These are phyloP conservation scores for Lactarius quietus DNA, from an alignment of 768 basidiomycete genomes.

Conservation along the genomic window DNA sequence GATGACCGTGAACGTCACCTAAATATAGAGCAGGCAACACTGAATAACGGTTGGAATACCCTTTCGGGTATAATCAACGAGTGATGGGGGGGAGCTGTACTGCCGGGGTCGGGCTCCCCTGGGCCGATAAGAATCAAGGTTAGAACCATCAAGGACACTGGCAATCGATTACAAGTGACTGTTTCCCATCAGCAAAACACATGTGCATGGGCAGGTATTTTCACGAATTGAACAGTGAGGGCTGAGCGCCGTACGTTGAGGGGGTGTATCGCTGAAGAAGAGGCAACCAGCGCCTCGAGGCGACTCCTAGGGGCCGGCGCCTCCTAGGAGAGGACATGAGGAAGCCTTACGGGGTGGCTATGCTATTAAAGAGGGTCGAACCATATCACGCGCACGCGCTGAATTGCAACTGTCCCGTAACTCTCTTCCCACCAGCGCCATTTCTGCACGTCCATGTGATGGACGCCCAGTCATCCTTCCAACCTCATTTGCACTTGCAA, in stretches of 20 bases:
- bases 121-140: conserved; percentile 23
- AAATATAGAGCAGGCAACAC: conserved; percentile 9
- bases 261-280: not conserved
- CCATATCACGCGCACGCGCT: conserved; percentile 10
- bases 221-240: not conserved
- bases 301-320: conserved; percentile 16
- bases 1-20: conserved; percentile 1
- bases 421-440: conserved; percentile 16
- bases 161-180: conserved; percentile 1
- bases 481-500: conserved; percentile 24
- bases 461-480: not conserved
- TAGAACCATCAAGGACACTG: conserved; percentile 16
- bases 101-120: not conserved
- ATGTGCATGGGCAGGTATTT: not conserved
- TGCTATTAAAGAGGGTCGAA: conserved; percentile 5
- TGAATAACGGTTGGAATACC: not conserved
- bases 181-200: not conserved
- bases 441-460: conserved; percentile 18
- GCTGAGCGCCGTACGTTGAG: conserved; percentile 4
- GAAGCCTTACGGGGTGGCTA: conserved; percentile 23
- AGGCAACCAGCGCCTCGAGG: conserved; percentile 17
- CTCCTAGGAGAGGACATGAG: conserved; percentile 17
- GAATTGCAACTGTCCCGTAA: conserved; percentile 7
- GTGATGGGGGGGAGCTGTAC: conserved; percentile 11
- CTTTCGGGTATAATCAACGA: conserved; percentile 8